Conservation (phyloP, 2,329 filamentous ascomycete genomes). For the Monilinia polystroma region DNA sequence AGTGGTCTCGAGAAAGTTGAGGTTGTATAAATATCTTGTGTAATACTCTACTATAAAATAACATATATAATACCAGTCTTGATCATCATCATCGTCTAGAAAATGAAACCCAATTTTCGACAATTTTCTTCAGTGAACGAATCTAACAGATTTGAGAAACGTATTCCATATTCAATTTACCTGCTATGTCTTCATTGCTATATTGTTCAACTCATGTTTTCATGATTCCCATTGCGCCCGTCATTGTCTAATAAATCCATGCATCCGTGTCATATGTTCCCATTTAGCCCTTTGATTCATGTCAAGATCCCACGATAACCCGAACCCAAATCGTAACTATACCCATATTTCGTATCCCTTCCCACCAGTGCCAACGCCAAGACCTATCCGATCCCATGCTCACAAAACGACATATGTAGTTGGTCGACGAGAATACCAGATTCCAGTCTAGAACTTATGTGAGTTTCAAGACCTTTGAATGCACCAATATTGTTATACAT, state of each 20-base stretch:
- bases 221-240: neutral
- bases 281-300: neutral
- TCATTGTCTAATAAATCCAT: neutral
- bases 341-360: neutral
- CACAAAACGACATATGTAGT: conserved; percentile 16
- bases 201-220: neutral
- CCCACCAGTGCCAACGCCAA: neutral
- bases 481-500: neutral
- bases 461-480: neutral
- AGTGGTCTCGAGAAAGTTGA: too few relatives aligned
- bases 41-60: too few relatives aligned
- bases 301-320: neutral
- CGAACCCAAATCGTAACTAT: neutral
- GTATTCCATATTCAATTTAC: neutral
- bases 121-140: neutral
- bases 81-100: too few relatives aligned
- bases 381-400: neutral
- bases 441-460: neutral
- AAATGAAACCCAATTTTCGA: too few relatives aligned
- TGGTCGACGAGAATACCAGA: conserved; percentile 18
- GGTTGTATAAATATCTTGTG: too few relatives aligned
- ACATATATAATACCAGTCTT: too few relatives aligned
- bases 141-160: neutral
- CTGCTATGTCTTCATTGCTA: neutral
- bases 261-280: neutral